Percentiles rank a stretch among this genome's conserved stretches.
Conservation (phyloP, 1,284 basidiomycete genomes). For the Apiotrichum mycotoxinovorans region DNA sequence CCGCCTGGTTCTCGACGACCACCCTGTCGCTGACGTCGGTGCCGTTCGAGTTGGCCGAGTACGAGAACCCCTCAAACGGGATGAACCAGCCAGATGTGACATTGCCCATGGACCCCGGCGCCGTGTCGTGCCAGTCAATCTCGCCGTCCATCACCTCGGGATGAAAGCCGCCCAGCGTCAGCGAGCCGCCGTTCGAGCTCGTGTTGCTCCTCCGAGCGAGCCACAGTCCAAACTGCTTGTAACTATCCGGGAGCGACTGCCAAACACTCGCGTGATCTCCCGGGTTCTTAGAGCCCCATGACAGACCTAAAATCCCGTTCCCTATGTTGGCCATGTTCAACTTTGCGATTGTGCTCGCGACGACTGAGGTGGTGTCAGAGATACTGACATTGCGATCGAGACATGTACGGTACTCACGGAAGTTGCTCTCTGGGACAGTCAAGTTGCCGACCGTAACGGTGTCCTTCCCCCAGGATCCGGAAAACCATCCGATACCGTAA, state of each 20-base stretch:
- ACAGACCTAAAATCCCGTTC: background rate
- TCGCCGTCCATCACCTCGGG: constrained; percentile 66
- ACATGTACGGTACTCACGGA: background rate
- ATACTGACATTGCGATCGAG: no score
- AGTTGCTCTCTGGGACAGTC: background rate
- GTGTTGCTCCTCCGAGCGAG: constrained; percentile 57
- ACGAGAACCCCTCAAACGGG: constrained; percentile 65
- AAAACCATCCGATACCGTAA: background rate
- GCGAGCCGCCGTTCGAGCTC: constrained; percentile 62
- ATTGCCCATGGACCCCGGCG: background rate
- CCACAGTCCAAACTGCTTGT: constrained; percentile 72
- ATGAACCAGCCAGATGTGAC: constrained; percentile 41
- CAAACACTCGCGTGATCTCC: background rate
- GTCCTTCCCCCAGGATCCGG: background rate
- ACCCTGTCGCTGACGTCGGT: constrained; percentile 59
- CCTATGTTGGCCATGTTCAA: background rate
- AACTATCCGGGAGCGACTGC: background rate
- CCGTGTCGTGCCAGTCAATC: constrained; percentile 65
- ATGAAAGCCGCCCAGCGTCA: constrained; percentile 67
- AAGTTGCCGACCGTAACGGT: background rate
- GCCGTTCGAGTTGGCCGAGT: constrained; percentile 65
- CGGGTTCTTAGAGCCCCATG: background rate
- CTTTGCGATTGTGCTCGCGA: background rate
- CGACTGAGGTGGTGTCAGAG: background rate
- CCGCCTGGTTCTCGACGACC: constrained; percentile 13